Evolutionary conservation across 2,329 filamentous ascomycete species (phyloP), one percentile per base, ranked within the genome.

Genomic region (Epichloe glyceriae): DNA sequence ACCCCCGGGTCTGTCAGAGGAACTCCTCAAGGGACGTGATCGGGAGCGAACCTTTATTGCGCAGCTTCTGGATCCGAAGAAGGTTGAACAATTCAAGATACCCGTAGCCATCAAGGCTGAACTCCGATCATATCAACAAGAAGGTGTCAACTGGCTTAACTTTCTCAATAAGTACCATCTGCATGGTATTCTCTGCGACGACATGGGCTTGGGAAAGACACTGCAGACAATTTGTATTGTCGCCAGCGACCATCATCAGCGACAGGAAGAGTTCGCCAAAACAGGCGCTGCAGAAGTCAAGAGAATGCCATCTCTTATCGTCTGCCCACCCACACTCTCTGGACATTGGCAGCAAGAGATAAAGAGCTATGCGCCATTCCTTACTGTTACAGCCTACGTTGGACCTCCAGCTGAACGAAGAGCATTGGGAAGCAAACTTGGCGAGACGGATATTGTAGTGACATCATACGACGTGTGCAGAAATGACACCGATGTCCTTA

Each of bases 311-410:
- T 95, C 91, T 12, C 76, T 98, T 50, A 96, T 98, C 55, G 86
- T 98, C 46, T 98, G 93, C 61, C 94, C 93, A 5, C 93, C 93
- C 1, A 97, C 93, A 0, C 75, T 98, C 22, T 96, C 93, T 17
- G 93, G 94, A 8, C 93, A 98, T 68, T 98, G 93, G 93, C 90
- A 96, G 66, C 93, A 98, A 64, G 93, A 98, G 65, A 90, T 98
- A 60, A 88, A 87, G 63, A 85, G 89, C 46, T 98, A 96, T 61
- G 91, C 94, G 2, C 93, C 93, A 0, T 98, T 98, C 77, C 75
- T 98, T 42, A 85, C 79, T 33, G 88, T 89, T 38, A 83, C 89
- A 5, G 86, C 91, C 3, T 98, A 97, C 61, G 90, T 97, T 51
- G 93, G 93, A 0, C 85, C 89, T 2, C 90, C 93, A 0, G 73